Percentiles rank a stretch among this genome's conserved stretches.
phyloP scores from a whole-genome alignment of 148 eudicot genomes.

The Rhododendron kiyosumense region DNA sequence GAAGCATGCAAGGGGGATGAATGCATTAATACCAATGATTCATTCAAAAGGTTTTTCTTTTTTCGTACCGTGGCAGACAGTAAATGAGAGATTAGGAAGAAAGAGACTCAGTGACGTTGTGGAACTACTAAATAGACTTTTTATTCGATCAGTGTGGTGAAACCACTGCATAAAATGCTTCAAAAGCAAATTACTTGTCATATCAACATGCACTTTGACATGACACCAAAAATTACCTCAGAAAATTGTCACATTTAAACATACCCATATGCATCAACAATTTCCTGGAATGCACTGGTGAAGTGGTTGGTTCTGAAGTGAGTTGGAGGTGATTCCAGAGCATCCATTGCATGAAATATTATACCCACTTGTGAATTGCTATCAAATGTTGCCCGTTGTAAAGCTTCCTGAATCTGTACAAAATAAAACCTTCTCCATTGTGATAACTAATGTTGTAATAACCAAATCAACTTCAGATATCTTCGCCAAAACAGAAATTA shows the following conservation, averaged over 20 bases:
- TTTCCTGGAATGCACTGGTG: constrained; percentile 94
- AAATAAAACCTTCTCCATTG: neutral
- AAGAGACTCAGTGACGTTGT: neutral
- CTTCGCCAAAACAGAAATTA: neutral
- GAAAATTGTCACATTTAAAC: constrained; percentile 15
- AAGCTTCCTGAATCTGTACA: constrained; percentile 80
- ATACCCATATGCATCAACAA: constrained; percentile 99
- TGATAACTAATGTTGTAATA: constrained; percentile 2
- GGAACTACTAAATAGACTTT: neutral
- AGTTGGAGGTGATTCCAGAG: constrained; percentile 89
- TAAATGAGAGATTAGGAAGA: neutral
- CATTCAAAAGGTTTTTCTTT: neutral
- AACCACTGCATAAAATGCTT: neutral
- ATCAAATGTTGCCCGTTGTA: constrained; percentile 94
- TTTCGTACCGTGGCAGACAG: neutral
- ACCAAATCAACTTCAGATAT: neutral
- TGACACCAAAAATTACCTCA: neutral
- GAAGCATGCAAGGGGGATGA: neutral
- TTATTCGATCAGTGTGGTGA: neutral
- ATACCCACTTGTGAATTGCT: constrained; percentile 95
- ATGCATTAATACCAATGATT: neutral
- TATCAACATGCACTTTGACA: neutral
- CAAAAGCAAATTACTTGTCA: neutral
- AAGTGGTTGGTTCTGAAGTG: constrained; percentile 85
- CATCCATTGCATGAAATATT: constrained; percentile 87